Percentiles rank a stretch among this genome's conserved stretches.
phyloP scores from a whole-genome alignment of 257 asterid species.

The Forsythia viridissima region DNA sequence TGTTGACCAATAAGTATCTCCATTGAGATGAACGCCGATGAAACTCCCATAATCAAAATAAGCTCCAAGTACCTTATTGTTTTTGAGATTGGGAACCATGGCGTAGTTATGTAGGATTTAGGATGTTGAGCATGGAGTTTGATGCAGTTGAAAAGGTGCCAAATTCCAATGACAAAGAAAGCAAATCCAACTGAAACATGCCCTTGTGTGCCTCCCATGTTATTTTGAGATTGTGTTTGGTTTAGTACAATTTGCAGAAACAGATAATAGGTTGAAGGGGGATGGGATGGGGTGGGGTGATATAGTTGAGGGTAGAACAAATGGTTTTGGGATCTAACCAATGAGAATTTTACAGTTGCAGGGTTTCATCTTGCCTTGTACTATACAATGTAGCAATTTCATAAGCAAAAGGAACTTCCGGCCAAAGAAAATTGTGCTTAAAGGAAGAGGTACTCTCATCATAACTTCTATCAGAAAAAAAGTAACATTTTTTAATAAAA shows the following conservation, averaged over 20 bases:
- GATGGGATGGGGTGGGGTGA: neutral
- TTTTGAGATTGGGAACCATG: conserved; percentile 70
- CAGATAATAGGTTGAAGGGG: neutral
- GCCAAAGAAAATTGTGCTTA: conserved; percentile 35
- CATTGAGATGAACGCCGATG: conserved; percentile 40
- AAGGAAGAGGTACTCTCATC: conserved; percentile 37
- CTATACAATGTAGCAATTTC: conserved; percentile 14
- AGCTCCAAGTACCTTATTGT: conserved; percentile 51
- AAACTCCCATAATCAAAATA: conserved; percentile 43
- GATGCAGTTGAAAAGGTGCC: conserved; percentile 37
- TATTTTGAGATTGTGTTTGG: neutral
- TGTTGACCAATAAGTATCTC: conserved; percentile 52
- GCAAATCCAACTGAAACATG: conserved; percentile 74
- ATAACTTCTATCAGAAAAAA: neutral
- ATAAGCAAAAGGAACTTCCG: conserved; percentile 24
- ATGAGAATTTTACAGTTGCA: conserved; percentile 22
- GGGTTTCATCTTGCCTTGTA: conserved; percentile 43
- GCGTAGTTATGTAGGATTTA: conserved; percentile 47
- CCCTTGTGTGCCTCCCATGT: conserved; percentile 65
- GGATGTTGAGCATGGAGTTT: conserved; percentile 61
- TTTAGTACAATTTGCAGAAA: neutral
- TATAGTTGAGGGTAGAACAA: conserved; percentile 7
- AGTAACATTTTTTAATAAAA: neutral
- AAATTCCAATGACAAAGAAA: conserved; percentile 62
- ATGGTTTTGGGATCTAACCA: conserved; percentile 1